These are phyloP conservation scores for Rostrohypoxylon terebratum DNA, from an alignment of 495 filamentous ascomycete species.

Conservation along the genomic window DNA sequence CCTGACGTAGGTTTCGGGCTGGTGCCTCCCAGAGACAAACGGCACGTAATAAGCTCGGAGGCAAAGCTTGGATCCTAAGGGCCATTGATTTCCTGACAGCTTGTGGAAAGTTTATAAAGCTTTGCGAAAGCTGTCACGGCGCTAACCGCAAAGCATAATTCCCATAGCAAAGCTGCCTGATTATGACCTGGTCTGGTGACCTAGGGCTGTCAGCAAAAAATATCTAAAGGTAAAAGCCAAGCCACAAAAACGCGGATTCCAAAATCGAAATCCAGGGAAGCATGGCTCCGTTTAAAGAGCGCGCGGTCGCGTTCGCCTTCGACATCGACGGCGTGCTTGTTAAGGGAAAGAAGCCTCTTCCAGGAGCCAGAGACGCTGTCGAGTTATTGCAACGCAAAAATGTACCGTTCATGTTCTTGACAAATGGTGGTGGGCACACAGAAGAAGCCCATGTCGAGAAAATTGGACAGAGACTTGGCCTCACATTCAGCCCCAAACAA, in stretches of 20 bases:
- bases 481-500: slow-evolving; percentile 69
- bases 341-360: slow-evolving; percentile 74
- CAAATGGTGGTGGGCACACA: slow-evolving; percentile 84
- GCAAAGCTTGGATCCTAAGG: not conserved
- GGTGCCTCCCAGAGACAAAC: not conserved
- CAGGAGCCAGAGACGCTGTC: slow-evolving; percentile 74
- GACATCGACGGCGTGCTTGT: slow-evolving; percentile 91
- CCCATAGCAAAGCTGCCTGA: not conserved
- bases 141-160: not conserved
- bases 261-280: not conserved
- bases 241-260: not conserved
- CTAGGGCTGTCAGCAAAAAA: not conserved
- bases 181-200: not conserved
- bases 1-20: slow-evolving; percentile 19
- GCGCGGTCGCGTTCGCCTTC: slow-evolving; percentile 78
- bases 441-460: slow-evolving; percentile 75
- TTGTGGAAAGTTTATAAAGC: not conserved
- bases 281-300: slow-evolving; percentile 5
- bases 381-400: slow-evolving; percentile 68
- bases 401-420: slow-evolving; percentile 86
- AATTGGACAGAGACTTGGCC: slow-evolving; percentile 67
- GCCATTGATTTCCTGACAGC: not conserved
- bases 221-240: not conserved
- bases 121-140: not conserved
- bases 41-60: not conserved